Evolutionary conservation across 345 rosid species (phyloP).

Genomic region (Ceriops tagal): DNA sequence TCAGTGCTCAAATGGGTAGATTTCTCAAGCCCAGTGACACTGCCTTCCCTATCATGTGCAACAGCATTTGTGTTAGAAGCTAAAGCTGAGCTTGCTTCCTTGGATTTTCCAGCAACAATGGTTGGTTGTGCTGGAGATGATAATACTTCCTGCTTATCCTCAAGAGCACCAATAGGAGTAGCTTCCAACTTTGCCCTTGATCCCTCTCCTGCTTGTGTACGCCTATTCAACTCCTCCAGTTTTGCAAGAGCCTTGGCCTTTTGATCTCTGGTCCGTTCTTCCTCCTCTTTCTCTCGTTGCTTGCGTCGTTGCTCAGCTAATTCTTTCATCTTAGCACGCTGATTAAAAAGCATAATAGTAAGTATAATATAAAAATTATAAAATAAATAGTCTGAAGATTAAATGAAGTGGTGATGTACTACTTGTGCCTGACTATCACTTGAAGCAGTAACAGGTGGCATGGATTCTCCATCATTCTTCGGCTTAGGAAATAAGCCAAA

Average conservation of each 20-base stretch:
- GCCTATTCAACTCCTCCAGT: slow-evolving; percentile 80
- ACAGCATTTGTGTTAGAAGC: slow-evolving; percentile 20
- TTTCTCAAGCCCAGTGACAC: slow-evolving; percentile 32
- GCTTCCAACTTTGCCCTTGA: slow-evolving; percentile 38
- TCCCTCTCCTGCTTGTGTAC: slow-evolving; percentile 47
- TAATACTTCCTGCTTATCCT: slow-evolving; percentile 41
- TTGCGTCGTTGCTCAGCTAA: slow-evolving; percentile 63
- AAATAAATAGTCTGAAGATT: background rate
- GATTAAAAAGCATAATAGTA: slow-evolving; percentile 16
- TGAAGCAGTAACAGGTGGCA: slow-evolving; percentile 37
- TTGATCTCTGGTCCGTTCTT: slow-evolving; percentile 83
- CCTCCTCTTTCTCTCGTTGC: slow-evolving; percentile 79
- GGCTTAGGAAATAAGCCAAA: slow-evolving; percentile 26
- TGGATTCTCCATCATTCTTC: slow-evolving; percentile 43
- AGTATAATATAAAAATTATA: background rate
- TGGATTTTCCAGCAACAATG: slow-evolving; percentile 15
- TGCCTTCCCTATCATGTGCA: slow-evolving; percentile 27
- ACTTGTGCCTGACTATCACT: slow-evolving; percentile 56
- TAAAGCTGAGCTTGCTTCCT: slow-evolving; percentile 23
- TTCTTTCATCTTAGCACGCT: slow-evolving; percentile 77
- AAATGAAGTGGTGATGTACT: slow-evolving; percentile 13
- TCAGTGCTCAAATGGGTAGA: slow-evolving; percentile 29
- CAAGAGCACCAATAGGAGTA: slow-evolving; percentile 24
- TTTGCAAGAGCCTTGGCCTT: slow-evolving; percentile 85
- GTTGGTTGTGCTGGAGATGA: background rate